A percentile compares a stretch with the other conserved stretches of the same genome.
Evolutionary conservation across 2,329 filamentous ascomycete genomes (phyloP).

Genomic region (Trichoderma citrinoviride): DNA sequence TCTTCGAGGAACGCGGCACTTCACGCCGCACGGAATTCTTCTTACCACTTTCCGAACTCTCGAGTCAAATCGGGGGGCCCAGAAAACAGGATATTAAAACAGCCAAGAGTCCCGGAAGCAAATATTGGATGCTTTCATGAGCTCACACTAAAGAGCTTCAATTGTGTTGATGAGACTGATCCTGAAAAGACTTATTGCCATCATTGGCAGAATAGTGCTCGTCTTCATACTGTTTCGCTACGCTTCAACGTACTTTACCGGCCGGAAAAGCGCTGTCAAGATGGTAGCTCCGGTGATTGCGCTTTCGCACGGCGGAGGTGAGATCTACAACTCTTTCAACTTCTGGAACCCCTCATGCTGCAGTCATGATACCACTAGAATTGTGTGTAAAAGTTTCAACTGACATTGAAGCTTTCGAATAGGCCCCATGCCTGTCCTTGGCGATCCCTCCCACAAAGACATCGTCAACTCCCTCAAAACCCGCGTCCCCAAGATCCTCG

Average conservation of each 20-base stretch:
- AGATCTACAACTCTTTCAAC: background rate
- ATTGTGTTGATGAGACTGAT: constrained; percentile 23
- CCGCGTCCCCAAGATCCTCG: constrained; percentile 54
- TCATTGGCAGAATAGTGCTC: constrained; percentile 5
- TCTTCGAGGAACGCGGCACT: too few species aligned
- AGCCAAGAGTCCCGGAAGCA: background rate
- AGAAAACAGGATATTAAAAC: background rate
- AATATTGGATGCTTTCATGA: background rate
- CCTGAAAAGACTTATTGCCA: constrained; percentile 3
- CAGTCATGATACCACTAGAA: too few species aligned
- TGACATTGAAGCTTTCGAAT: background rate
- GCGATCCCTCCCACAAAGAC: constrained; percentile 50
- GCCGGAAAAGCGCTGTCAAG: constrained; percentile 16
- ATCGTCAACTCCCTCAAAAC: constrained; percentile 53
- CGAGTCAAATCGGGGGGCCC: background rate
- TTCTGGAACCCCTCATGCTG: too few species aligned
- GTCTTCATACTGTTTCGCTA: constrained; percentile 17
- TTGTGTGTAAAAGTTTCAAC: background rate
- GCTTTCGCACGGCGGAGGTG: constrained; percentile 51
- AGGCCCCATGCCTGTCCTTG: constrained; percentile 58
- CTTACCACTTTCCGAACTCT: background rate
- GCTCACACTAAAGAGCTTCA: background rate
- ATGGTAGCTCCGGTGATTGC: constrained; percentile 48
- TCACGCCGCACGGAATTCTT: background rate
- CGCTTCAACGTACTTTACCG: constrained; percentile 10